A percentile compares a stretch with the other conserved stretches of the same genome.
These are phyloP conservation scores for Cadophora sp. DNA, from an alignment of 2,329 filamentous ascomycete genomes.

Conservation along the genomic window DNA sequence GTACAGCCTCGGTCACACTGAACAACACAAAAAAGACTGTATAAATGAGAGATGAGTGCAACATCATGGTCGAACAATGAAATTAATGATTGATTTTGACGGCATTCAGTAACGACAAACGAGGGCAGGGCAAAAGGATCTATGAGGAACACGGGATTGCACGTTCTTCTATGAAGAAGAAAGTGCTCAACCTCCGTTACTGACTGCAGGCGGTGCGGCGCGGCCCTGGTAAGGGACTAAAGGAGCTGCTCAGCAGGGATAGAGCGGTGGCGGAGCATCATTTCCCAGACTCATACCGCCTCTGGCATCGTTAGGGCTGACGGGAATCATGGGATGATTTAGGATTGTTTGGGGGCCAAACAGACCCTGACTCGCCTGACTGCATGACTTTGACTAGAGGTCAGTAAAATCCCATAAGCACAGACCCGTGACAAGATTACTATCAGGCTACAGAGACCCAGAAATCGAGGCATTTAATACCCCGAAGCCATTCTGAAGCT, in stretches of 20 bases:
- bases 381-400: too few relatives aligned
- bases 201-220: too few relatives aligned
- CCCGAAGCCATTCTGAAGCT: not conserved
- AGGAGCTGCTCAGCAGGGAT: not conserved
- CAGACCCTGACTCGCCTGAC: not conserved
- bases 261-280: not conserved
- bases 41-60: not conserved
- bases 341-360: not conserved
- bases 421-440: too few relatives aligned
- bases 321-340: not conserved
- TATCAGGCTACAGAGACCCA: too few relatives aligned
- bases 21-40: slow-evolving; percentile 8
- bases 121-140: not conserved
- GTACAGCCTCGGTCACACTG: not conserved
- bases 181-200: not conserved
- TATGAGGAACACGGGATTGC: not conserved
- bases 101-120: not conserved
- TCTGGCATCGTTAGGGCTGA: not conserved
- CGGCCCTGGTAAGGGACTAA: not conserved
- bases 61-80: slow-evolving; percentile 9
- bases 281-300: not conserved
- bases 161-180: not conserved
- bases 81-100: not conserved
- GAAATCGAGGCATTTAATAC: too few relatives aligned
- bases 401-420: too few relatives aligned